Conservation (phyloP, 2,329 filamentous ascomycete species). For the Claviceps pazoutovae region DNA sequence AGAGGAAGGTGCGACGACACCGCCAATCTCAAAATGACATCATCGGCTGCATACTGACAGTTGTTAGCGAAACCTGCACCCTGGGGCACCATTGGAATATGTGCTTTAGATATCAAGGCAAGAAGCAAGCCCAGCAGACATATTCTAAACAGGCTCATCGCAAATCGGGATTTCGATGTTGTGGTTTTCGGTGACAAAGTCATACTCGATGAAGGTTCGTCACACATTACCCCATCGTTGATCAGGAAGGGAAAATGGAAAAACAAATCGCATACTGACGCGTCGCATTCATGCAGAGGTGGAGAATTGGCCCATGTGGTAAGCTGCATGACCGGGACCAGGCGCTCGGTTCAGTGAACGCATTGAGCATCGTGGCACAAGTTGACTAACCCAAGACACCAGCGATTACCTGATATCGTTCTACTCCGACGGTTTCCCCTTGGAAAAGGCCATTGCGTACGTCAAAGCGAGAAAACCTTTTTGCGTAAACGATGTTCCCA, state of each 20-base stretch:
- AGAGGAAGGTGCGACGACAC: conserved; percentile 30
- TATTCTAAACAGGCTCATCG: conserved; percentile 82
- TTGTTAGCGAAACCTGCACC: conserved; percentile 39
- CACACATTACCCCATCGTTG: neutral
- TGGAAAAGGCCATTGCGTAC: conserved; percentile 95
- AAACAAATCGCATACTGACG: conserved; percentile 1
- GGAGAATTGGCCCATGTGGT: conserved; percentile 90
- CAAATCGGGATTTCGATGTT: conserved; percentile 87
- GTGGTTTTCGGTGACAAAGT: conserved; percentile 98
- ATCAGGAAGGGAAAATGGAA: neutral
- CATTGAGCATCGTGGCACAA: conserved; percentile 18
- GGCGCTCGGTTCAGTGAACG: conserved; percentile 17
- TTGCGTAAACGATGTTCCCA: conserved; percentile 91
- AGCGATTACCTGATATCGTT: conserved; percentile 93
- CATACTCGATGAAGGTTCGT: conserved; percentile 74
- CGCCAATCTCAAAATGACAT: neutral
- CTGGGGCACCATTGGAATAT: conserved; percentile 71
- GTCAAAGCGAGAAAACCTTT: conserved; percentile 87
- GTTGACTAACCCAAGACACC: conserved; percentile 3
- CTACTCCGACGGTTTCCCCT: conserved; percentile 91
- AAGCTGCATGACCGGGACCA: conserved; percentile 16
- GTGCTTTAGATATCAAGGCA: conserved; percentile 88
- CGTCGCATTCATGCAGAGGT: conserved; percentile 40
- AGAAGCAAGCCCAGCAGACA: conserved; percentile 94
- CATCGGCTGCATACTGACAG: conserved; percentile 14